Percentiles rank a stretch among this genome's conserved stretches.
These are phyloP conservation scores for Barnettozyma californica DNA, from an alignment of 805 yeast species.

Conservation along the genomic window DNA sequence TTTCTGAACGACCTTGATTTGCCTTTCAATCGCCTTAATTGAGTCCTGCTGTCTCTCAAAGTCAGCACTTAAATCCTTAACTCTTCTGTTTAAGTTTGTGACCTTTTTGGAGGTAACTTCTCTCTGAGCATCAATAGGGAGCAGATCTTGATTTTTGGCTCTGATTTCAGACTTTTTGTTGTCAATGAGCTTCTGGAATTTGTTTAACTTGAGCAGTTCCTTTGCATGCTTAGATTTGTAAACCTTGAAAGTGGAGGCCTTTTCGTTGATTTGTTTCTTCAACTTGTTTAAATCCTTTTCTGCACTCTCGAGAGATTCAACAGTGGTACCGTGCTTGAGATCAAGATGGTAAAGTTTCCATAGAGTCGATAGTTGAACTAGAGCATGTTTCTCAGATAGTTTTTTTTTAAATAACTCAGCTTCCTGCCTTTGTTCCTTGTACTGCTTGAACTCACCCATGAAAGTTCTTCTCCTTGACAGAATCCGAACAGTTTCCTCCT, in stretches of 20 bases:
- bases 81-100: slow-evolving; percentile 39
- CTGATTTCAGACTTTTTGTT: slow-evolving; percentile 39
- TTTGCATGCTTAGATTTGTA: slow-evolving; percentile 42
- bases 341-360: slow-evolving; percentile 65
- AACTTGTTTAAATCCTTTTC: slow-evolving; percentile 27
- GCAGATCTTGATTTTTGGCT: slow-evolving; percentile 38
- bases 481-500: slow-evolving; percentile 55
- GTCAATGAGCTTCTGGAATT: slow-evolving; percentile 33
- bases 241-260: slow-evolving; percentile 34
- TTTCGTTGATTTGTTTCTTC: slow-evolving; percentile 29
- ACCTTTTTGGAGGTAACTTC: slow-evolving; percentile 44
- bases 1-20: slow-evolving; percentile 40
- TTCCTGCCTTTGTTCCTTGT: slow-evolving; percentile 69
- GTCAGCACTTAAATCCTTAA: slow-evolving; percentile 47
- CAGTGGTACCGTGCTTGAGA: slow-evolving; percentile 24
- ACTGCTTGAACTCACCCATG: slow-evolving; percentile 70
- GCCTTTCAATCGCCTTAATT: slow-evolving; percentile 38
- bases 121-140: slow-evolving; percentile 59
- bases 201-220: slow-evolving; percentile 37
- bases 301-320: slow-evolving; percentile 23
- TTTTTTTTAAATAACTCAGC: slow-evolving; percentile 60
- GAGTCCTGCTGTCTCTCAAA: slow-evolving; percentile 42
- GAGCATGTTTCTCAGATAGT: slow-evolving; percentile 40
- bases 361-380: slow-evolving; percentile 47
- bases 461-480: slow-evolving; percentile 65